phyloP scores from a whole-genome alignment of 345 rosid genomes.

The Luvunga scandens region DNA sequence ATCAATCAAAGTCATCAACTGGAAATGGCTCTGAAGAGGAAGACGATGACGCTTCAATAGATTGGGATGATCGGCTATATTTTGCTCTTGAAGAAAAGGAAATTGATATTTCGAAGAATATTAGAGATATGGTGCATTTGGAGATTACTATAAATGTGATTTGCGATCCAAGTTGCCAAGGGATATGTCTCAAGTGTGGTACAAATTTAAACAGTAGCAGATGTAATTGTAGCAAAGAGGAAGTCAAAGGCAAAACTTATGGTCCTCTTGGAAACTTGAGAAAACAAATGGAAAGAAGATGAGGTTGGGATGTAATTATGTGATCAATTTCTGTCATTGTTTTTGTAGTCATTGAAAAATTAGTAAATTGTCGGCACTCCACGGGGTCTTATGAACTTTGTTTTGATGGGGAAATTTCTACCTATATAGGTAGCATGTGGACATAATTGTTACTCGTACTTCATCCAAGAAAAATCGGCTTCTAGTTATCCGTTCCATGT shows the following conservation, averaged over 20 bases:
- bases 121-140: constrained; percentile 78
- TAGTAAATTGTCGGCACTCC: neutral
- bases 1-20: constrained; percentile 25
- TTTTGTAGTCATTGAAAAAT: too few relatives aligned
- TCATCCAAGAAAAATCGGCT: neutral
- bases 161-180: constrained; percentile 74
- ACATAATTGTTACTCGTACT: neutral
- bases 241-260: constrained; percentile 35
- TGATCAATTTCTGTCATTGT: neutral
- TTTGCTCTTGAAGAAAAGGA: constrained; percentile 66
- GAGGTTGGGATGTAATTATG: neutral
- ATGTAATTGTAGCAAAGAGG: constrained; percentile 56
- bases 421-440: neutral
- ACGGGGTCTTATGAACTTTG: neutral
- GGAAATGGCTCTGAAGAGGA: constrained; percentile 25
- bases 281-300: constrained; percentile 57
- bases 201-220: constrained; percentile 60
- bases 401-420: neutral
- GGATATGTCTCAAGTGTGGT: constrained; percentile 77
- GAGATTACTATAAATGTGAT: constrained; percentile 65
- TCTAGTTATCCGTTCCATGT: neutral
- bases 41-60: constrained; percentile 56
- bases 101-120: constrained; percentile 77
- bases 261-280: constrained; percentile 73
- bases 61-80: constrained; percentile 79